Base-by-base conservation (phyloP, 2,329 filamentous ascomycete genomes). In the Clonostachys chloroleuca region DNA sequence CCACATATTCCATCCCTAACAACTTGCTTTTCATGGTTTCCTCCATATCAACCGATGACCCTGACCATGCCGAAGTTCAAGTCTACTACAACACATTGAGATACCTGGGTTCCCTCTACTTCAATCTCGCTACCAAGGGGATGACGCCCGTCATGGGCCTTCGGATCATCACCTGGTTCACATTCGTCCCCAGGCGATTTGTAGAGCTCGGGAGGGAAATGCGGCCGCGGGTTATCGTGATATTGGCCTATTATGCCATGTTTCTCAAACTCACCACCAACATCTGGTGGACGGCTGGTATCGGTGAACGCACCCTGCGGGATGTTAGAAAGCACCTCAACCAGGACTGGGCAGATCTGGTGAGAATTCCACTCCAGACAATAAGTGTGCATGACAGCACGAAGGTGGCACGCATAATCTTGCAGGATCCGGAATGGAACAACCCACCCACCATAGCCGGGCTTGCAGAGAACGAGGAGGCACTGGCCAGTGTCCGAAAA, bases 161-260 rank as follows among this genome's bases (percentile, higher is more conserved):
- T 13, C 72, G 78, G 46, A 67, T 77, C 56, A 69, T 77, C 50
- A 78, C 74, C 10, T 78, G 73, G 63, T 71, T 77, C 47, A 81
- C 75, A 3, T 80, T 74, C 45, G 51, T 78, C 17, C 72, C 74
- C 6, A 56, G 57, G 1, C 51, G 51, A 6, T 76, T 80, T 46
- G 57, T 78, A 46, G 62, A 70, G 3, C 60, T 78, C 7, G 68
- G 68, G 2, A 64, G 67, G 13, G 52, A 67, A 20, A 61, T 58
- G 42, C 64, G 68, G 2, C 73, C 74, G 1, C 69, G 73, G 30
- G 70, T 76, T 3, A 62, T 81, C 0, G 51, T 81, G 44, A 75
- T 81, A 36, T 45, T 82, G 12, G 76, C 75, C 2, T 65, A 81
- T 52, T 79, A 78, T 49, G 63, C 77, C 6, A 65, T 67, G 42